These are phyloP conservation scores for Talaromyces atroroseus DNA, from an alignment of 2,329 filamentous ascomycete genomes.

Conservation along the genomic window DNA sequence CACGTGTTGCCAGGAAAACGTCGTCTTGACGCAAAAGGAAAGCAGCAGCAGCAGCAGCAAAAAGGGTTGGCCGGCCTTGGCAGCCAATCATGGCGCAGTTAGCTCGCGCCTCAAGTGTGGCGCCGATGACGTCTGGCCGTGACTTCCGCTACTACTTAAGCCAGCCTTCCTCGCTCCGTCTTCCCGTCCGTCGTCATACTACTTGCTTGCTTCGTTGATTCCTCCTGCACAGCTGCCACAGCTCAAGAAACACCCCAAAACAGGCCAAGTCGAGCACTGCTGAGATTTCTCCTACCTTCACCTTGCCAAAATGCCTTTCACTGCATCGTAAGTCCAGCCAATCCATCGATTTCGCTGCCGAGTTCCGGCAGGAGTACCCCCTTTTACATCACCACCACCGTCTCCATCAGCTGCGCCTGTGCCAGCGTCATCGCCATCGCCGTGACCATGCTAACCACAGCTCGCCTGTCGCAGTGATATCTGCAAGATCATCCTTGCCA, in stretches of 20 bases:
- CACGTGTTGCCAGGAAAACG: no score
- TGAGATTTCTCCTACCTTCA: not conserved
- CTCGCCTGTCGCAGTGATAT: constrained; percentile 52
- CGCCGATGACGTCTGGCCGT: constrained; percentile 11
- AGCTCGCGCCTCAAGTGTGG: constrained; percentile 11
- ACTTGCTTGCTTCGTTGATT: no score
- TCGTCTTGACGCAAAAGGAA: constrained; percentile 5
- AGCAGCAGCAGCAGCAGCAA: no score
- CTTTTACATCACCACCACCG: not conserved
- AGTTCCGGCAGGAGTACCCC: not conserved
- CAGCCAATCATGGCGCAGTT: constrained; percentile 3
- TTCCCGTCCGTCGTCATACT: not conserved
- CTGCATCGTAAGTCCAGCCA: constrained; percentile 42
- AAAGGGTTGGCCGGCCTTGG: not conserved
- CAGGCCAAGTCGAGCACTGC: not conserved
- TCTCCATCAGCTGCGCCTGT: not conserved
- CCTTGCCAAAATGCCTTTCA: constrained; percentile 45
- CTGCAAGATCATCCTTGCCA: constrained; percentile 79
- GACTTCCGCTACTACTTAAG: constrained; percentile 1
- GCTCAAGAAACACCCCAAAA: not conserved
- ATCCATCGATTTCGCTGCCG: not conserved
- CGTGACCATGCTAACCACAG: constrained; percentile 10
- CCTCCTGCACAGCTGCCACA: no score
- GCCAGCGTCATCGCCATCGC: no score
- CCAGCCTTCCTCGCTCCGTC: not conserved